Evolutionary conservation across 768 basidiomycete species (phyloP), one percentile per base, ranked within the genome.

Genomic region (Pleurotus ostreatus): DNA sequence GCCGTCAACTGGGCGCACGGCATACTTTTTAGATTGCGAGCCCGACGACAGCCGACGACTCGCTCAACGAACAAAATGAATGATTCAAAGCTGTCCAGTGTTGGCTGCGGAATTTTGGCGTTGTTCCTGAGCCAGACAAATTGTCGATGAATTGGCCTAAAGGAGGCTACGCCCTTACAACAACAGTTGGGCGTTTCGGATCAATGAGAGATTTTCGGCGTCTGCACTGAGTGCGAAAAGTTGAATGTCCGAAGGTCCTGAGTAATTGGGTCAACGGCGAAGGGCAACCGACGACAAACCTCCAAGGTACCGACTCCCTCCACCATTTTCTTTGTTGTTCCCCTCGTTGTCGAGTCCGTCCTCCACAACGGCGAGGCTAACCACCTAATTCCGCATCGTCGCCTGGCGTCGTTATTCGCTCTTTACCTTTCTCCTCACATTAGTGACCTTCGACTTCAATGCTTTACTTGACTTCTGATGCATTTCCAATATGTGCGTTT

Each of bases 391-490:
- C 55, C 25, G 8, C 45, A 30, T 38, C 55, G 55, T 55, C 55
- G 55, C 55, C 64, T 68, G 69, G 68, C 69, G 70, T 71, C 71
- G 66, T 69, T 64, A 71, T 70, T 71, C 73, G 65, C 68, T 74
- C 73, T 54, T 74, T 73, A 73, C 66, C 57, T 60, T 54, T 60
- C 60, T 59, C 55, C 57, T 61, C 57, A 46, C 59, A 61, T 57
- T 26, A 45, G 57, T 69, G 65, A 62, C 30, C 55, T 56, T 48
- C 23, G 16, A 34, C 22, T 43, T 18, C 58, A 57, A 93, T 92
- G 91, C 79, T 92, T 68, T 94, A 94, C 76, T 78, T 95, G 63
- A 95, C 93, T 59, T 86, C 91, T 62, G 92, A 94, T 78, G 81
- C 85, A 66, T 93, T 95, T 74, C 89, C 92, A 63, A 78, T 97